phyloP scores from a whole-genome alignment of 2,329 filamentous ascomycete genomes.

The Sclerotinia sclerotiorum region DNA sequence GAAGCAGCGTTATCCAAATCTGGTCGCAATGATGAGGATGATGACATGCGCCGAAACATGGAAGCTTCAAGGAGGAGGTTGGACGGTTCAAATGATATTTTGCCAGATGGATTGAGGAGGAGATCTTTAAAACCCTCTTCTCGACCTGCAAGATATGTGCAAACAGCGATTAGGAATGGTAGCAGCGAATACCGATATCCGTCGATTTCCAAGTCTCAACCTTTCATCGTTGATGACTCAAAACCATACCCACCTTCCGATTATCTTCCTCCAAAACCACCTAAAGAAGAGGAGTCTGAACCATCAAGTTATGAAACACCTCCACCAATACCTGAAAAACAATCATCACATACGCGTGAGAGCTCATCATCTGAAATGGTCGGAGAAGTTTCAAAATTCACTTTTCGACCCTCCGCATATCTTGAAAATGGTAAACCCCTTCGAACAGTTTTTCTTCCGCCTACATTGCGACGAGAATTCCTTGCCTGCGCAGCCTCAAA shows the following conservation, averaged over 20 bases:
- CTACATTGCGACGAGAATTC: slow-evolving; percentile 71
- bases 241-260: slow-evolving; percentile 18
- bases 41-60: slow-evolving; percentile 52
- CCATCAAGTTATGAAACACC: slow-evolving; percentile 15
- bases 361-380: slow-evolving; percentile 18
- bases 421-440: slow-evolving; percentile 87
- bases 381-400: slow-evolving; percentile 48
- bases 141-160: slow-evolving; percentile 30
- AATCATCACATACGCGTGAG: neutral
- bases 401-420: slow-evolving; percentile 81
- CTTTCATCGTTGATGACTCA: slow-evolving; percentile 45
- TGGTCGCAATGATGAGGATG: slow-evolving; percentile 37
- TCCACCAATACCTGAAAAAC: slow-evolving; percentile 35
- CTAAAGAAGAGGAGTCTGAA: slow-evolving; percentile 33
- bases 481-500: slow-evolving; percentile 72
- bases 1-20: slow-evolving; percentile 46
- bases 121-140: slow-evolving; percentile 34
- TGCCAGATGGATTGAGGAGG: slow-evolving; percentile 32
- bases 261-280: slow-evolving; percentile 36
- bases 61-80: slow-evolving; percentile 50
- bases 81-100: slow-evolving; percentile 37
- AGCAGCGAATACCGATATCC: slow-evolving; percentile 54
- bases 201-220: slow-evolving; percentile 52
- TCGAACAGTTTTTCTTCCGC: slow-evolving; percentile 83
- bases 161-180: slow-evolving; percentile 27